Evolutionary conservation across 2,329 filamentous ascomycete species (phyloP).

Genomic region (Curvularia sp.): DNA sequence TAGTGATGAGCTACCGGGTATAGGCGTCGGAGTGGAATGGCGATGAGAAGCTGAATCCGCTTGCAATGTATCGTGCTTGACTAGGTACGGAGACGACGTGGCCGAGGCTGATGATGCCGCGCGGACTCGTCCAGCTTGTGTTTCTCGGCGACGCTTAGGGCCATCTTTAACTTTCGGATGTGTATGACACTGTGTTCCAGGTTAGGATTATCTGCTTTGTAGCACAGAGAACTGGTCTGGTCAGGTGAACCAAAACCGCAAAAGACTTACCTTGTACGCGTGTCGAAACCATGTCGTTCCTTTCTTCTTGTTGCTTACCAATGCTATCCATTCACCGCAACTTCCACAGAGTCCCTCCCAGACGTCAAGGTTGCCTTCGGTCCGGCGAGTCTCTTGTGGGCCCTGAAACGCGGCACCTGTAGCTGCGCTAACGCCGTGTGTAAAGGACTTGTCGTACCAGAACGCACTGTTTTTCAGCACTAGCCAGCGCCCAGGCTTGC

Average conservation of each 20-base stretch:
- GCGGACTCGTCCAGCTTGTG: conserved; percentile 46
- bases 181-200: conserved; percentile 48
- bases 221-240: conserved; percentile 6
- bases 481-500: conserved; percentile 84
- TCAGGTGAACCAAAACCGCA: conserved; percentile 10
- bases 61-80: conserved; percentile 39
- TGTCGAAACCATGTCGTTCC: conserved; percentile 92
- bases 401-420: conserved; percentile 81
- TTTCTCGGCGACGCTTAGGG: conserved; percentile 53
- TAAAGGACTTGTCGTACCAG: conserved; percentile 93
- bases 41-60: conserved; percentile 32
- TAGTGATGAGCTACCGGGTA: conserved; percentile 32
- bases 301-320: conserved; percentile 88
- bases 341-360: conserved; percentile 81
- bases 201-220: conserved; percentile 35
- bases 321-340: conserved; percentile 80
- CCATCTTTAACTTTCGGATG: conserved; percentile 54
- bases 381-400: conserved; percentile 75
- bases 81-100: conserved; percentile 44
- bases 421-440: conserved; percentile 82
- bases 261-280: conserved; percentile 74
- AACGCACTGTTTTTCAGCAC: conserved; percentile 90
- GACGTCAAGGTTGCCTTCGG: conserved; percentile 80
- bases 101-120: conserved; percentile 46
- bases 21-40: conserved; percentile 43